Evolutionary conservation across 1,139 yeast species (phyloP).

Genomic region (Saccharomycopsis crataegensis): DNA sequence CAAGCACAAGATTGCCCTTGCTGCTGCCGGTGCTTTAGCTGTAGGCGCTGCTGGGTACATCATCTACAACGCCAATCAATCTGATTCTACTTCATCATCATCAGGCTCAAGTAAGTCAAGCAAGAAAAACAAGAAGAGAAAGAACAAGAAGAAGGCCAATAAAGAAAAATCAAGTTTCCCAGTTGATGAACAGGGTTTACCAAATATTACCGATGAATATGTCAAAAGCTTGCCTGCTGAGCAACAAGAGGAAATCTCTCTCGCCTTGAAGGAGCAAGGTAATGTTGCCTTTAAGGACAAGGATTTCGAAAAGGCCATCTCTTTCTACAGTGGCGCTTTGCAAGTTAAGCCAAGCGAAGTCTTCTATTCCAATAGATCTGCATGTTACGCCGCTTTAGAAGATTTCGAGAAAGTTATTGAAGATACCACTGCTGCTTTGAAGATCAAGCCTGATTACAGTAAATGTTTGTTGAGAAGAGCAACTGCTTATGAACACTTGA

Average conservation of each 20-base stretch:
- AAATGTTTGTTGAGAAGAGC: conserved; percentile 82
- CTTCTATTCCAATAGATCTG: conserved; percentile 89
- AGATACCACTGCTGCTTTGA: conserved; percentile 81
- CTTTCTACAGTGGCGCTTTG: conserved; percentile 72
- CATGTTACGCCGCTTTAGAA: conserved; percentile 80
- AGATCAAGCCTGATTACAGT: conserved; percentile 79
- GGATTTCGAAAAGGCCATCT: conserved; percentile 65
- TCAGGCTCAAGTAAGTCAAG: conserved; percentile 21
- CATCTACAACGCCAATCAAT: conserved; percentile 33
- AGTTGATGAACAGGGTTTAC: conserved; percentile 45
- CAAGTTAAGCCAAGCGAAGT: conserved; percentile 61
- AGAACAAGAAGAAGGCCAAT: conserved; percentile 36
- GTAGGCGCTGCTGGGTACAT: conserved; percentile 88
- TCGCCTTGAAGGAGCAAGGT: conserved; percentile 83
- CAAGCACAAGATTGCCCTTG: conserved; percentile 15
- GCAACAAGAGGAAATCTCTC: conserved; percentile 63
- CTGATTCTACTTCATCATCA: conserved; percentile 17
- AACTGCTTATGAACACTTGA: conserved; percentile 78
- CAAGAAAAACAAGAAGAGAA: conserved; percentile 31
- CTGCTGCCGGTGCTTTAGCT: conserved; percentile 70
- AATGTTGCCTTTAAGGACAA: conserved; percentile 69
- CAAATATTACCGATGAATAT: conserved; percentile 42
- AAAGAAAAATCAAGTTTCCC: conserved; percentile 39
- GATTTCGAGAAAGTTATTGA: conserved; percentile 77
- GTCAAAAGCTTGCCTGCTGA: conserved; percentile 41